Base-by-base conservation (phyloP, 768 basidiomycete genomes). In the Lactarius akahatsu region DNA sequence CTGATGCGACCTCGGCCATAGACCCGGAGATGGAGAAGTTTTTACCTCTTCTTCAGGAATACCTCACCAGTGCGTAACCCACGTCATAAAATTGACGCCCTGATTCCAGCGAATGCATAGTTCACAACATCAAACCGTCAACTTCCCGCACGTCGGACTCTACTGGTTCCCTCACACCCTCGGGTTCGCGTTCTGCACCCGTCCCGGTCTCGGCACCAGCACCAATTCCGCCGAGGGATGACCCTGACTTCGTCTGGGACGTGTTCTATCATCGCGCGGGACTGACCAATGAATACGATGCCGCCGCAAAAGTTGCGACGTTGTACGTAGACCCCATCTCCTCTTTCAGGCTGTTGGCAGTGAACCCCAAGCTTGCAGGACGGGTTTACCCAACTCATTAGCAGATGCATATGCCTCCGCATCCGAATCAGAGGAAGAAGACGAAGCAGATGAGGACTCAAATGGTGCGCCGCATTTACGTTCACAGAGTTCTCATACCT, bases 401-500 rank as follows among this genome's bases (percentile, higher is more conserved):
- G 81, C 79, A 36, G 84, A 87, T 69, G 75, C 79, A 4, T 81
- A 72, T 40, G 70, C 73, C 6, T 85, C 86, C 18, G 79, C 82
- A 11, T 87, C 86, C 26, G 88, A 87, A 47, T 85, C 84, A 0
- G 87, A 88, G 70, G 81, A 81, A 70, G 87, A 85, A 68, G 91
- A 90, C 64, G 88, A 90, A 69, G 91, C 84, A 3, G 90, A 92
- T 66, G 92, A 93, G 70, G 92, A 93, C 71, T 93, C 91, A 0
- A 93, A 93, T 75, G 89, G 91, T 90, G 55, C 45, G 77, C 74
- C 11, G 34, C 41, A 55, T 67, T 23, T 26, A 16, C 2, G 6
- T 13, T 23, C 5, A 15, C 54, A 50, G 9, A 11, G 10, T 20
- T 18, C 4, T 52, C 43, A 41, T 43, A 6, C 52, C 56, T 28